A percentile compares a stretch with the other conserved stretches of the same genome.
Conservation (phyloP, 73 alveolate genomes). For the Tetrahymena borealis region DNA sequence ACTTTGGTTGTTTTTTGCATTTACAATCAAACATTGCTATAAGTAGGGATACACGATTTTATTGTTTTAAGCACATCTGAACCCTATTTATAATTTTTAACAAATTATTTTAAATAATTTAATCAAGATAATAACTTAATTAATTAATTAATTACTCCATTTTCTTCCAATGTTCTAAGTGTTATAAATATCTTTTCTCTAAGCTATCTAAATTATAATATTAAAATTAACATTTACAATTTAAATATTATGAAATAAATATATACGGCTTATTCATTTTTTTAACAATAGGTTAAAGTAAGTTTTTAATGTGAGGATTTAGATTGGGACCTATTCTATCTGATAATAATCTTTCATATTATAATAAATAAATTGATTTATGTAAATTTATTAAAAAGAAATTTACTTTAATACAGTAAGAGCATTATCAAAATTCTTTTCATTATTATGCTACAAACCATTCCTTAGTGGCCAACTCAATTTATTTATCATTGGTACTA, state of each 20-base stretch:
- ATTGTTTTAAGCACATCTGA: conserved; percentile 17
- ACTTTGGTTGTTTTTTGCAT: no score
- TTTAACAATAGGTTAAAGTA: conserved; percentile 57
- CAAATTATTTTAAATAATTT: neutral
- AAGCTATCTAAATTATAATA: neutral
- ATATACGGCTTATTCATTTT: conserved; percentile 48
- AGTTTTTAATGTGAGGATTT: conserved; percentile 54
- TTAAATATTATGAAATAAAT: neutral
- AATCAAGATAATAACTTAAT: no score
- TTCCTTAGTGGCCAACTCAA: conserved; percentile 64
- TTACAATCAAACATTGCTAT: conserved; percentile 14
- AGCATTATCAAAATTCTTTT: conserved; percentile 42
- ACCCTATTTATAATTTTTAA: conserved; percentile 3
- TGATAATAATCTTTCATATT: conserved; percentile 45
- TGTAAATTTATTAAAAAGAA: no score
- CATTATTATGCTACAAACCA: conserved; percentile 50
- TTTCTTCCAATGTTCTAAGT: conserved; percentile 33
- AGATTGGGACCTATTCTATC: conserved; percentile 57
- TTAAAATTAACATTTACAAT: neutral
- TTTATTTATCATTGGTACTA: conserved; percentile 52
- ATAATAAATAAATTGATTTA: no score
- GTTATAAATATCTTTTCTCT: conserved; percentile 21
- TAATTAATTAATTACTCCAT: conserved; percentile 30
- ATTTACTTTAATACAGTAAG: conserved; percentile 50
- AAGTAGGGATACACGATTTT: conserved; percentile 30